A percentile compares a stretch with the other conserved stretches of the same genome.
These are phyloP conservation scores for Talaromyces stipitatus DNA, from an alignment of 495 filamentous ascomycete species.

Conservation along the genomic window DNA sequence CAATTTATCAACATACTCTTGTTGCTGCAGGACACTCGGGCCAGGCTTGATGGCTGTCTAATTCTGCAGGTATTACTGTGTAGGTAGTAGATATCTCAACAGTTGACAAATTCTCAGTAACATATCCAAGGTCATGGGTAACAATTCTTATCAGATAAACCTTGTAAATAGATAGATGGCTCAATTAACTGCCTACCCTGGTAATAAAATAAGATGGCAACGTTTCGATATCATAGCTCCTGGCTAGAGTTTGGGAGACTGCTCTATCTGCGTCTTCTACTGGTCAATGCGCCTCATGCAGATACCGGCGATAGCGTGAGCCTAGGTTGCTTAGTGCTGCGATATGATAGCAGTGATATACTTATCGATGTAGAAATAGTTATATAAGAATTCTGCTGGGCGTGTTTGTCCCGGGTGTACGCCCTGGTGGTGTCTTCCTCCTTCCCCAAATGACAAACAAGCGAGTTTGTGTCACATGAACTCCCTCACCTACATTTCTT, in stretches of 20 bases:
- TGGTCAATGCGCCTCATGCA: not conserved
- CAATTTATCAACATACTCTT: too few relatives aligned
- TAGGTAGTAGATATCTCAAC: too few relatives aligned
- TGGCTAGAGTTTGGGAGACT: not conserved
- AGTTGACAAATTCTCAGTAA: too few relatives aligned
- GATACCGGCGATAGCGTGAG: not conserved
- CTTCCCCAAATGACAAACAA: not conserved
- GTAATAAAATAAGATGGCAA: not conserved
- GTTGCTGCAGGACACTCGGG: too few relatives aligned
- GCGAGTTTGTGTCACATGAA: not conserved
- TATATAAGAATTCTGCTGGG: too few relatives aligned
- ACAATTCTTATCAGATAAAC: not conserved
- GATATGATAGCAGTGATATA: not conserved
- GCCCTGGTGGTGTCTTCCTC: not conserved
- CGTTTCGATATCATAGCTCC: not conserved
- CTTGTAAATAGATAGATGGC: not conserved
- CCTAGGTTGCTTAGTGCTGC: not conserved
- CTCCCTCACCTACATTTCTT: not conserved
- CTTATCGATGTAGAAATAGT: not conserved
- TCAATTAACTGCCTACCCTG: not conserved
- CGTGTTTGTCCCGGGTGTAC: not conserved
- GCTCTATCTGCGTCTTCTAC: too few relatives aligned
- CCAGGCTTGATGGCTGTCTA: too few relatives aligned
- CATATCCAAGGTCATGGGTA: not conserved
- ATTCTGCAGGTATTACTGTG: too few relatives aligned